Base-by-base conservation (phyloP, 1,284 basidiomycete species). In the Puccinia polysora region DNA sequence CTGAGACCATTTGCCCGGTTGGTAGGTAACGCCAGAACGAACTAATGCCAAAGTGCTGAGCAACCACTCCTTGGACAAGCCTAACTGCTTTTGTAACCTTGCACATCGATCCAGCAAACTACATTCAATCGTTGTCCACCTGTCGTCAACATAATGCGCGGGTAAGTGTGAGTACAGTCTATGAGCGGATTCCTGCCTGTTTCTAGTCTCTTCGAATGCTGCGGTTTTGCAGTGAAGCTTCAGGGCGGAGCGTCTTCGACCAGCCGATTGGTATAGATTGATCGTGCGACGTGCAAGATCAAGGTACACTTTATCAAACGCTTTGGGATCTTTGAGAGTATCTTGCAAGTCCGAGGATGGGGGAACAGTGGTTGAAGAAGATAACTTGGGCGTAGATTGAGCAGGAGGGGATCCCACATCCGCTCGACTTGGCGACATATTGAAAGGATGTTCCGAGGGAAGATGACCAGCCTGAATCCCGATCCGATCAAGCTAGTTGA, bases 201-300 rank as follows among this genome's bases (percentile, higher is more conserved):
- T 84, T 52, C 89, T 87, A 78, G 87, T 93, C 90, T 88, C 80
- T 76, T 96, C 90, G 23, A 97, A 84, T 7, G 89, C 89, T 0
- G 92, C 93, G 2, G 97, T 82, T 76, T 85, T 87, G 1, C 88
- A 88, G 76, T 91, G 90, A 55, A 96, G 81, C 76, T 89, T 88
- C 50, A 94, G 81, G 0, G 90, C 89, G 76, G 89, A 91, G 77
- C 94, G 89, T 59, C 87, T 84, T 60, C 92, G 85, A 4, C 88
- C 88, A 15, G 89, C 87, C 73, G 86, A 87, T 52, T 86, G 87
- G 77, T 91, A 96, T 73, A 89, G 84, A 53, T 89, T 86, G 58
- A 95, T 88, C 7, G 90, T 87, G 58, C 88, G 86, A 76, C 90
- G 89, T 1, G 90, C 91, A 38, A 88, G 55, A 38, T 76, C 73